Percentiles rank a stretch among this genome's conserved stretches.
phyloP scores from a whole-genome alignment of 2,329 filamentous ascomycete species.

The Trichoderma oligosporum region DNA sequence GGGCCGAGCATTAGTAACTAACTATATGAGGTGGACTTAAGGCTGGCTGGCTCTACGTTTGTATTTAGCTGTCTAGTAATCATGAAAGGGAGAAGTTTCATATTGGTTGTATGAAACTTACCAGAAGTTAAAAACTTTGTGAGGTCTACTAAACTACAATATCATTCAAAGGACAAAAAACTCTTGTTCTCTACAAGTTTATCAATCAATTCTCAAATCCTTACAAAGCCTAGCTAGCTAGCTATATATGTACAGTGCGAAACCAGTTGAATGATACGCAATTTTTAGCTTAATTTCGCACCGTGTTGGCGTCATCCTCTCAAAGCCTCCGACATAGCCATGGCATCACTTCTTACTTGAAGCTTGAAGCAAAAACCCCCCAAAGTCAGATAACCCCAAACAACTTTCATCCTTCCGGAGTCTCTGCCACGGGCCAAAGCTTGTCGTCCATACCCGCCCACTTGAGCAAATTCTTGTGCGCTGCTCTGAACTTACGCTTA shows the following conservation, averaged over 20 bases:
- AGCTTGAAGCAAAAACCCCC: background rate
- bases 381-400: too few relatives aligned
- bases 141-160: background rate
- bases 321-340: background rate
- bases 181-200: background rate
- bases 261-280: rapidly evolving
- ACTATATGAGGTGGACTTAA: background rate
- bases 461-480: background rate
- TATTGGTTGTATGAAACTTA: background rate
- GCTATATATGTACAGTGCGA: background rate
- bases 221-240: background rate
- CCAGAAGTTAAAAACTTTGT: background rate
- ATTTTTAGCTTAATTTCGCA: background rate
- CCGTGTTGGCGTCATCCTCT: background rate
- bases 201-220: constrained; percentile 4
- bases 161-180: background rate
- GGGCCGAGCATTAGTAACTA: constrained; percentile 42
- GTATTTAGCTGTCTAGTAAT: background rate
- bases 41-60: too few relatives aligned
- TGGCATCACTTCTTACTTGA: background rate
- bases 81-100: background rate
- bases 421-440: background rate
- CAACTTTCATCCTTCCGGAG: background rate
- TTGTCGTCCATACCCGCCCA: constrained; percentile 9
- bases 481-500: constrained; percentile 4